These are phyloP conservation scores for Chrysanthemum lavandulifolium DNA, from an alignment of 129 eudicot species.

Conservation along the genomic window DNA sequence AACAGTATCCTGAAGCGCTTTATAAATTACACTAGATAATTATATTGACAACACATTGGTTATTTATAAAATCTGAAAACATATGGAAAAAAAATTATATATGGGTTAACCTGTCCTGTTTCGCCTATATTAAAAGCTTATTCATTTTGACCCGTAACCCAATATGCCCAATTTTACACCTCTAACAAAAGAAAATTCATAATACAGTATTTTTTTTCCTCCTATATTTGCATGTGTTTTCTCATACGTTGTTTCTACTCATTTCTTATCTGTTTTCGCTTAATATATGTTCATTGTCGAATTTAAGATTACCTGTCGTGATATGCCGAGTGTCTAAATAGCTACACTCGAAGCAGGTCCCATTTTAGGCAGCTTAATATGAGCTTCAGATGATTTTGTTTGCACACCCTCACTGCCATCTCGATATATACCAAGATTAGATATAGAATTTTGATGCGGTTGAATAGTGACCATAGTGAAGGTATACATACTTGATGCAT, in stretches of 20 bases:
- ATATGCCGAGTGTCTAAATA: slow-evolving; percentile 64
- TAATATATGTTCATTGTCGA: neutral
- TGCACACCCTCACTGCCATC: slow-evolving; percentile 38
- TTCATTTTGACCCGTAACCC: neutral
- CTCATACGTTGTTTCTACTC: too few species aligned
- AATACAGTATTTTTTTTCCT: too few species aligned
- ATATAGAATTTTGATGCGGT: slow-evolving; percentile 9
- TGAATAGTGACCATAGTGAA: slow-evolving; percentile 2
- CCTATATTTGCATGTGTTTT: too few species aligned
- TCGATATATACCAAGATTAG: slow-evolving; percentile 18
- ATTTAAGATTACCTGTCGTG: slow-evolving; percentile 49
- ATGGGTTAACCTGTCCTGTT: neutral
- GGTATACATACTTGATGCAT: slow-evolving; percentile 22
- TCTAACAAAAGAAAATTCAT: neutral
- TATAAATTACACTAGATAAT: neutral
- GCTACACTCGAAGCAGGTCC: slow-evolving; percentile 61
- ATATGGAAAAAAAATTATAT: neutral
- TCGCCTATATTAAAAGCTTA: neutral
- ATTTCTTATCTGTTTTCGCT: neutral
- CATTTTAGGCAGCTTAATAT: slow-evolving; percentile 40
- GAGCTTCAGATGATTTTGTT: slow-evolving; percentile 56
- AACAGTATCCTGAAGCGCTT: neutral
- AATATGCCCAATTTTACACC: neutral
- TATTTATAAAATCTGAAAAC: neutral
- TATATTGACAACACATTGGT: neutral